These are phyloP conservation scores for Lizanozyma gosingica DNA, from an alignment of 1,139 yeast species.

Conservation along the genomic window DNA sequence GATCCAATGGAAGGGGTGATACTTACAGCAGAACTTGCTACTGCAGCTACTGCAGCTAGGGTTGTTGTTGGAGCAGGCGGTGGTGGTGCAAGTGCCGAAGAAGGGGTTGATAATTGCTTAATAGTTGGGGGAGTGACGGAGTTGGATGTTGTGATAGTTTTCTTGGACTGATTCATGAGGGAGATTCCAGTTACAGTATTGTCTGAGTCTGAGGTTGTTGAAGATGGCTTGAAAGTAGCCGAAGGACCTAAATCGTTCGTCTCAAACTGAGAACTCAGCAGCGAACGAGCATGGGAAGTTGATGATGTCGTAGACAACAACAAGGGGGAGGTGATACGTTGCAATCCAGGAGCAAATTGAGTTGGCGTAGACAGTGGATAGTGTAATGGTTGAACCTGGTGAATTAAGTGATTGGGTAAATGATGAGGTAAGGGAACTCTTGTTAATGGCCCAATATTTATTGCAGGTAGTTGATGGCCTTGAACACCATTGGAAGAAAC, in stretches of 20 bases:
- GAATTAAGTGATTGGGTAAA: conserved; percentile 23
- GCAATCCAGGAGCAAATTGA: conserved; percentile 58
- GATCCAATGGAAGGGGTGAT: conserved; percentile 8
- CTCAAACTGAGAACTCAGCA: conserved; percentile 26
- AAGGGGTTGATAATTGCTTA: background rate
- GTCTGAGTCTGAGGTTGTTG: conserved; percentile 1
- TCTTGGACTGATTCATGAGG: conserved; percentile 15
- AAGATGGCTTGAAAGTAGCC: conserved; percentile 26
- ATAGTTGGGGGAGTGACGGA: conserved; percentile 3
- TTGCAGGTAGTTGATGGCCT: conserved; percentile 3
- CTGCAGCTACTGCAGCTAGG: conserved; percentile 16
- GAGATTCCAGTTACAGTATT: conserved; percentile 17
- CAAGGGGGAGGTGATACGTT: conserved; percentile 56
- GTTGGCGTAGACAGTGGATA: conserved; percentile 65
- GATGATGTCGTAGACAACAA: conserved; percentile 40
- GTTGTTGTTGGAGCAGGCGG: conserved; percentile 3
- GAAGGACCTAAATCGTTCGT: conserved; percentile 39
- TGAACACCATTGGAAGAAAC: too few species aligned
- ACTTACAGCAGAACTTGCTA: conserved; percentile 30
- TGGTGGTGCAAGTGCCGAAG: background rate
- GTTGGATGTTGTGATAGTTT: conserved; percentile 1
- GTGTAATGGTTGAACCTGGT: conserved; percentile 48
- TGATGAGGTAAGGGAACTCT: conserved; percentile 9
- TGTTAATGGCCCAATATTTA: conserved; percentile 4
- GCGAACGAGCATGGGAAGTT: conserved; percentile 33